These are phyloP conservation scores for Marasmius sp. DNA, from an alignment of 1,284 basidiomycete genomes.

Conservation along the genomic window DNA sequence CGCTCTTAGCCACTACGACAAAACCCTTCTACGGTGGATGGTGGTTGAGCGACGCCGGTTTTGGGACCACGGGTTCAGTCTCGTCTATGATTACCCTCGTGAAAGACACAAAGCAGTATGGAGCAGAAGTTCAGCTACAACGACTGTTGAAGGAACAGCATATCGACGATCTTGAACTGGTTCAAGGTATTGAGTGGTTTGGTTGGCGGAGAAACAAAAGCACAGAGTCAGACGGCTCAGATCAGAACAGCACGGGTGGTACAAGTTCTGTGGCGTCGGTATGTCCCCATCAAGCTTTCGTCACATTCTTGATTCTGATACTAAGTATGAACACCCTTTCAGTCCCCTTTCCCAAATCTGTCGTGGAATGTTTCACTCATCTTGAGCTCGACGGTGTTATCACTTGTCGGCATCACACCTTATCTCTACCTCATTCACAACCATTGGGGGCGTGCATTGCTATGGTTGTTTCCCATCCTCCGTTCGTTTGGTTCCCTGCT, in stretches of 20 bases:
- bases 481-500: neutral
- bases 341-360: too few relatives aligned
- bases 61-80: neutral
- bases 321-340: neutral
- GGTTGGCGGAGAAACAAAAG: neutral
- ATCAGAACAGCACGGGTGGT: neutral
- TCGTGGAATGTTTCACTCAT: neutral
- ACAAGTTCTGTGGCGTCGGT: neutral
- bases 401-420: neutral
- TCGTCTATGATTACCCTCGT: neutral
- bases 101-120: neutral
- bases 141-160: neutral
- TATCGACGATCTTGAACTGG: neutral
- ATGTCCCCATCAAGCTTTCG: neutral
- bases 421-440: neutral
- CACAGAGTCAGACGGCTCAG: neutral
- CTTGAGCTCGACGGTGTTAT: neutral
- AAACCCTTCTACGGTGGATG: neutral
- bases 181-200: neutral
- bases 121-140: neutral
- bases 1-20: slow-evolving; percentile 1
- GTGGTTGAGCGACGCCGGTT: slow-evolving; percentile 1
- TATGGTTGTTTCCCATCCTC: neutral
- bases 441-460: neutral
- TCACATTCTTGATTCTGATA: neutral